A percentile compares a stretch with the other conserved stretches of the same genome.
These are phyloP conservation scores for Actinidia polygama DNA, from an alignment of 179 eudicot genomes.

Conservation along the genomic window DNA sequence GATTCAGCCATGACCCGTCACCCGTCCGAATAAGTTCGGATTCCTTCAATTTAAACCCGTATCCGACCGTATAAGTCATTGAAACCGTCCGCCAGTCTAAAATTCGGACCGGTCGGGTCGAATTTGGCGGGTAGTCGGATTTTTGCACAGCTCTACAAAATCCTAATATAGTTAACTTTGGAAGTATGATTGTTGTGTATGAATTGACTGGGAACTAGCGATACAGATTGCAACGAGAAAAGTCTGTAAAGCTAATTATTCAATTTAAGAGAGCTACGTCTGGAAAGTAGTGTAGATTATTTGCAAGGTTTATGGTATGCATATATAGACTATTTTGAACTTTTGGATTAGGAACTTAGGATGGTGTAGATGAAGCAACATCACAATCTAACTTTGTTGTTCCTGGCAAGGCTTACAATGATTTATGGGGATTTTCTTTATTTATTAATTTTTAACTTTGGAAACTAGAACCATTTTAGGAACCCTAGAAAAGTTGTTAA, in stretches of 20 bases:
- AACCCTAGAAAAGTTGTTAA: neutral
- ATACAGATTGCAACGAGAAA: neutral
- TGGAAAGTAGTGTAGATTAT: neutral
- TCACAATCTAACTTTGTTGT: neutral
- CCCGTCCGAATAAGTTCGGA: too few relatives aligned
- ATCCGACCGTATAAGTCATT: too few relatives aligned
- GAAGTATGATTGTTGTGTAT: neutral
- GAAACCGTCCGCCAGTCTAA: too few relatives aligned
- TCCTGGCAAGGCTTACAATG: neutral
- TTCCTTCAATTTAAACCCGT: too few relatives aligned
- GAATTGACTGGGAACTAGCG: neutral
- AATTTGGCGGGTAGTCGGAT: too few relatives aligned
- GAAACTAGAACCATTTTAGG: neutral
- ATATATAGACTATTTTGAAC: neutral
- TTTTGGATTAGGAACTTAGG: neutral
- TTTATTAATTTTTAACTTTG: neutral
- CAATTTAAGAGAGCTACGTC: neutral
- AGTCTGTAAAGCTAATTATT: neutral
- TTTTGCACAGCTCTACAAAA: neutral
- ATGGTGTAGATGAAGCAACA: neutral
- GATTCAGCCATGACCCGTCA: too few relatives aligned
- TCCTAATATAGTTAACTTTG: neutral
- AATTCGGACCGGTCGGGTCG: too few relatives aligned
- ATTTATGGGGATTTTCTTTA: neutral
- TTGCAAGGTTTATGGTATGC: neutral